These are phyloP conservation scores for Rauvolfia tetraphylla DNA, from an alignment of 257 asterid genomes.

Conservation along the genomic window DNA sequence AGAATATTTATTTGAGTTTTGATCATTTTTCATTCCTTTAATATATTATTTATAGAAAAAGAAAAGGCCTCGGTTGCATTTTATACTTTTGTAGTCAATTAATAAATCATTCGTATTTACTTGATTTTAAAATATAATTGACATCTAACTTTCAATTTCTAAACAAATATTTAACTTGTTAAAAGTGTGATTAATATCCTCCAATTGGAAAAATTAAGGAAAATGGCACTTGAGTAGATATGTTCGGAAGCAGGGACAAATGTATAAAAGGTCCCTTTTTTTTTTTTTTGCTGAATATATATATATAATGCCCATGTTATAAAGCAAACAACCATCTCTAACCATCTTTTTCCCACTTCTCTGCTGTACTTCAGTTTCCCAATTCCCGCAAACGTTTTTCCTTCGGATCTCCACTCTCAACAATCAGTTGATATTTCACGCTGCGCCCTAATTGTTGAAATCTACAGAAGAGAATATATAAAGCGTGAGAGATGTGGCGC, in stretches of 20 bases:
- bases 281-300: no score
- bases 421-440: neutral
- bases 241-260: neutral
- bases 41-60: no score
- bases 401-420: slow-evolving; percentile 7
- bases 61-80: no score
- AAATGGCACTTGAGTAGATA: neutral
- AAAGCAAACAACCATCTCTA: neutral
- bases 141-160: no score
- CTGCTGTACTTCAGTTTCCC: neutral
- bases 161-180: no score
- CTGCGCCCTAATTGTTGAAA: neutral
- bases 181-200: no score
- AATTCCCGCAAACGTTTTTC: neutral
- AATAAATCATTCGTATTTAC: no score
- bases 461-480: neutral
- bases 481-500: slow-evolving; percentile 70
- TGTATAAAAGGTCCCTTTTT: no score
- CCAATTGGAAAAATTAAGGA: neutral
- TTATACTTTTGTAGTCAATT: no score
- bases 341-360: neutral
- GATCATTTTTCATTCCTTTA: no score
- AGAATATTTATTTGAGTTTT: no score
- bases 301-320: neutral
- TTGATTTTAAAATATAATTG: no score